Conservation (phyloP, 805 yeast genomes). For the Candida maris region DNA sequence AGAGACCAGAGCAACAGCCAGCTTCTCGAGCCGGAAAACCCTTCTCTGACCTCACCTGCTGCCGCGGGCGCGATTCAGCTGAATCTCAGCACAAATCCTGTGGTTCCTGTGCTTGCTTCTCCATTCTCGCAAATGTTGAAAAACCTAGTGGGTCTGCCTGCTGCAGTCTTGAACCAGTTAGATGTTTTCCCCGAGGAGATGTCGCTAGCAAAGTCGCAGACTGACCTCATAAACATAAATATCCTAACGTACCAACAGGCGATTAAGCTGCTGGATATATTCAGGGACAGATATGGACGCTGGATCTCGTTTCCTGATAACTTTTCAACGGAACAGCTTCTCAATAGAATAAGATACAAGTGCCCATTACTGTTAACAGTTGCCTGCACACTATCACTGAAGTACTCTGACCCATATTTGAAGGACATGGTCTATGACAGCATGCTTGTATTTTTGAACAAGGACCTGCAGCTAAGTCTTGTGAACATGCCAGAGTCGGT, state of each 20-base stretch:
- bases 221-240: slow-evolving; percentile 50
- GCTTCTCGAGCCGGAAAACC: slow-evolving; percentile 8
- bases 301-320: slow-evolving; percentile 72
- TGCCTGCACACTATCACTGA: slow-evolving; percentile 58
- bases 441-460: slow-evolving; percentile 43
- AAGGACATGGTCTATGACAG: slow-evolving; percentile 40
- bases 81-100: slow-evolving; percentile 13
- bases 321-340: slow-evolving; percentile 44
- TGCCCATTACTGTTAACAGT: slow-evolving; percentile 66
- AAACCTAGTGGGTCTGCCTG: slow-evolving; percentile 29
- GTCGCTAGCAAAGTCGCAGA: slow-evolving; percentile 7
- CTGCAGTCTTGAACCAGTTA: slow-evolving; percentile 10
- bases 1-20: neutral
- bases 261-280: slow-evolving; percentile 47
- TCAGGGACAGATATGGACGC: slow-evolving; percentile 65
- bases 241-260: slow-evolving; percentile 49
- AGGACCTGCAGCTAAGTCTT: slow-evolving; percentile 46
- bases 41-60: too few relatives aligned
- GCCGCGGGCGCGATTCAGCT: slow-evolving; percentile 3
- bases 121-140: slow-evolving; percentile 42
- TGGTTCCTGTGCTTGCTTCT: slow-evolving; percentile 35
- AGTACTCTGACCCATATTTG: slow-evolving; percentile 42
- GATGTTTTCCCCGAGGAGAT: slow-evolving; percentile 10
- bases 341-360: slow-evolving; percentile 43
- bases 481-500: slow-evolving; percentile 40